phyloP scores from a whole-genome alignment of 2,329 filamentous ascomycete genomes.

The Davidsoniella virescens region DNA sequence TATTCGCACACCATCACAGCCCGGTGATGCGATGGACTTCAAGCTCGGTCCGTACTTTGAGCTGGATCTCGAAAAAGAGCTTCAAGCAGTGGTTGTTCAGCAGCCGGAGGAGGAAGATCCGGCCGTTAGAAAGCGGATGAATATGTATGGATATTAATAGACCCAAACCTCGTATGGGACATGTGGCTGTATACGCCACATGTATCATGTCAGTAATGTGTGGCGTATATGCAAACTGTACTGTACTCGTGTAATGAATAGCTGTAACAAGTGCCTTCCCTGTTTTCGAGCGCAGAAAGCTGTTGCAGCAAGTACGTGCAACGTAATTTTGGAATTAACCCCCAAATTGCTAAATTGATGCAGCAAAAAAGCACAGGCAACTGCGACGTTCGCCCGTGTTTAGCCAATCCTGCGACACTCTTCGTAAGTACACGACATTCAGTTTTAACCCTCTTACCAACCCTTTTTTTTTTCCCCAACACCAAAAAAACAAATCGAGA shows the following conservation, averaged over 20 bases:
- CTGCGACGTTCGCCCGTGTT: neutral
- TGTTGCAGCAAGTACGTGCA: too few relatives aligned
- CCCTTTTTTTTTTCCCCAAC: too few relatives aligned
- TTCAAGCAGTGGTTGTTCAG: neutral
- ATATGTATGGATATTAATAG: constrained; percentile 4
- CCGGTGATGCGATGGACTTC: constrained; percentile 3
- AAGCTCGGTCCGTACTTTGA: constrained; percentile 2
- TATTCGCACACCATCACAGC: constrained; percentile 5
- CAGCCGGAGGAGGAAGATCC: neutral
- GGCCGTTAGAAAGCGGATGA: neutral
- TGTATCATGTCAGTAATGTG: too few relatives aligned
- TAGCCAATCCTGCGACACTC: constrained; percentile 2
- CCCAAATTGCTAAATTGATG: neutral
- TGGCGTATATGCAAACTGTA: too few relatives aligned
- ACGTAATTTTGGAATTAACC: neutral
- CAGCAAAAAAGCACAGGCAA: neutral
- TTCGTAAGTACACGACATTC: constrained; percentile 7
- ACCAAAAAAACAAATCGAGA: too few relatives aligned
- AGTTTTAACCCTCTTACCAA: neutral
- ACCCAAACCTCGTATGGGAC: neutral
- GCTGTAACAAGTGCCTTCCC: too few relatives aligned
- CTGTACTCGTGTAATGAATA: too few relatives aligned
- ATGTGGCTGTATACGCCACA: constrained; percentile 6
- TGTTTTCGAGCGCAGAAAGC: too few relatives aligned
- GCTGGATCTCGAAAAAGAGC: constrained; percentile 3